Percentiles rank a stretch among this genome's conserved stretches.
Evolutionary conservation across 306 rosid genomes (phyloP).

Genomic region (Cicer arietinum): DNA sequence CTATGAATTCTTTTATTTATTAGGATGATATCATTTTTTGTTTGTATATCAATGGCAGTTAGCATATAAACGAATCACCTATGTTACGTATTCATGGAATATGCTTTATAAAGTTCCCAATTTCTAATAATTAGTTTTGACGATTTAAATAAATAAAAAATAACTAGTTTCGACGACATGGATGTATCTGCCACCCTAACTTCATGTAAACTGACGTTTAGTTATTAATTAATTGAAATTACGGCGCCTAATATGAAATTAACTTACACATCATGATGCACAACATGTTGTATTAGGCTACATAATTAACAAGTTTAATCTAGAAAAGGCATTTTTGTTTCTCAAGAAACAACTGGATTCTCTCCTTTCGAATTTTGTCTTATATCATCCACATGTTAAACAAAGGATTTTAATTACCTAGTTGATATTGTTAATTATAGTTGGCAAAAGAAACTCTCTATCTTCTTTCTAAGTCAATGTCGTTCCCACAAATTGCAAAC

Average conservation of each 20-base stretch:
- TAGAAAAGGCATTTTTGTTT: slow-evolving; percentile 39
- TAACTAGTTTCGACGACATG: too few species aligned
- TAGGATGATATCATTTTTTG: background rate
- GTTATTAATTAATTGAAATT: background rate
- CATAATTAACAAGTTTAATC: background rate
- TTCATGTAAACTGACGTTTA: background rate
- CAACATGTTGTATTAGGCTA: background rate
- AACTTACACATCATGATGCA: slow-evolving; percentile 4
- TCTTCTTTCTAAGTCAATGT: background rate
- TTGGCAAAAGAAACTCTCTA: slow-evolving; percentile 5
- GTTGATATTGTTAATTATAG: slow-evolving; percentile 17
- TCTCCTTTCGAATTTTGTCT: slow-evolving; percentile 40
- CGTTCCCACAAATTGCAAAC: background rate
- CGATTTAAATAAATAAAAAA: too few species aligned
- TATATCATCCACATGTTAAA: slow-evolving; percentile 2
- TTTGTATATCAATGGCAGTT: slow-evolving; percentile 22
- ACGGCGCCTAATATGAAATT: background rate
- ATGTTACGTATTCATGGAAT: slow-evolving; percentile 26
- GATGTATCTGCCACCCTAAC: too few species aligned
- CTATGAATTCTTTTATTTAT: background rate
- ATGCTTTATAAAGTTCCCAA: slow-evolving; percentile 29
- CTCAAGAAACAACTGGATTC: slow-evolving; percentile 31
- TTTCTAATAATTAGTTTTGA: background rate
- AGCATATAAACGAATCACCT: slow-evolving; percentile 37
- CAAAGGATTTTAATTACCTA: background rate